phyloP scores from a whole-genome alignment of 2,329 filamentous ascomycete species.

The Laburnicola sp. region DNA sequence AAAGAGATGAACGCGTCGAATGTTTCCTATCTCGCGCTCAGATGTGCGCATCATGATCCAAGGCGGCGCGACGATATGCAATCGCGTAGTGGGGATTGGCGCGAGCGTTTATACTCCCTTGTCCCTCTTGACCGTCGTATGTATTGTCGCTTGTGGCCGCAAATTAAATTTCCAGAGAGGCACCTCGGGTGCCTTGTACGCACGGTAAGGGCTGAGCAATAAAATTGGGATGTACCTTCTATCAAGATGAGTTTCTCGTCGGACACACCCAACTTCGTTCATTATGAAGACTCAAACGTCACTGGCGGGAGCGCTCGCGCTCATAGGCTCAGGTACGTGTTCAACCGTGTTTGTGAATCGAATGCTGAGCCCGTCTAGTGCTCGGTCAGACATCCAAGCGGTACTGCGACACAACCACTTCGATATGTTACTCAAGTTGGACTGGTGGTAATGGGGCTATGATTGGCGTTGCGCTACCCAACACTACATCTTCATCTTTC shows the following conservation, averaged over 20 bases:
- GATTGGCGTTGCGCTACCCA: constrained; percentile 45
- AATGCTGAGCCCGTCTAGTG: constrained; percentile 13
- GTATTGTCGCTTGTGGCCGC: constrained; percentile 13
- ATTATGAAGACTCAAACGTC: constrained; percentile 20
- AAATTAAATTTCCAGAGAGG: constrained; percentile 22
- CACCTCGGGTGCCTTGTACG: constrained; percentile 11
- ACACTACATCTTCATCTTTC: constrained; percentile 35
- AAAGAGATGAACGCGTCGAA: constrained; percentile 15
- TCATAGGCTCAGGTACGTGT: constrained; percentile 20
- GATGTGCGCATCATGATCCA: not conserved
- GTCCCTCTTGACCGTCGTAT: constrained; percentile 17
- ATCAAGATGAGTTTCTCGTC: constrained; percentile 2
- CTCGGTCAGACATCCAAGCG: constrained; percentile 22
- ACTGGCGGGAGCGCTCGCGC: constrained; percentile 7
- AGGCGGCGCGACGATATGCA: constrained; percentile 18
- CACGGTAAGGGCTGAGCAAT: constrained; percentile 10
- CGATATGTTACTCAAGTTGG: constrained; percentile 51
- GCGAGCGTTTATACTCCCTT: constrained; percentile 21
- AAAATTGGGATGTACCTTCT: constrained; percentile 14
- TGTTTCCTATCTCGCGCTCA: constrained; percentile 7
- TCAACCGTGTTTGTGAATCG: not conserved
- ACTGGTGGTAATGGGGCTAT: constrained; percentile 42
- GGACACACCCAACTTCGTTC: not conserved
- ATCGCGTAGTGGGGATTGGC: constrained; percentile 23
- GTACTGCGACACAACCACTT: constrained; percentile 30